phyloP scores from a whole-genome alignment of 139 green algal species.

The Picochlorum costavermella region DNA sequence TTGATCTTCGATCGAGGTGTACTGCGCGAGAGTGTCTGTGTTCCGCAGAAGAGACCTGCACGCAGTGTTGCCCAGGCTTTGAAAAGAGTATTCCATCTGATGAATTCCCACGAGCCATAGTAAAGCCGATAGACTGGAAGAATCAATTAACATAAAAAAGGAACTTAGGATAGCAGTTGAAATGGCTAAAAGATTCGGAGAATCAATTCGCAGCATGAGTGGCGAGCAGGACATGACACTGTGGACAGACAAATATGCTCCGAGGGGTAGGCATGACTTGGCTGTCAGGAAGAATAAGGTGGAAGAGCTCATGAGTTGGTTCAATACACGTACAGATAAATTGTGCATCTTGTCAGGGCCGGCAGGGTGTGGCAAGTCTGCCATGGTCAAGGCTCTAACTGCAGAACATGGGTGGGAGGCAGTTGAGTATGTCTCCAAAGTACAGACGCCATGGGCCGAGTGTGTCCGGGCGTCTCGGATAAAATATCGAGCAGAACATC shows the following conservation, averaged over 20 bases:
- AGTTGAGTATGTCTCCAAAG: constrained; percentile 55
- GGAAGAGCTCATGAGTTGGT: constrained; percentile 47
- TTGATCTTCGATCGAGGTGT: constrained; percentile 6
- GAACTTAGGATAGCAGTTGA: too few species aligned
- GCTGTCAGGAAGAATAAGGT: constrained; percentile 64
- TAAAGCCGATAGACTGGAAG: background rate
- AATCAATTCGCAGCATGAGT: too few species aligned
- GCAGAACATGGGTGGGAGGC: constrained; percentile 44
- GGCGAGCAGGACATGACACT: background rate
- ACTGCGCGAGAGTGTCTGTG: constrained; percentile 9
- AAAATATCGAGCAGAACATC: background rate
- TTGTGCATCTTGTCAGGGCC: constrained; percentile 51
- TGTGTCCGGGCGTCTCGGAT: constrained; percentile 34
- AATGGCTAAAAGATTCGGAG: too few species aligned
- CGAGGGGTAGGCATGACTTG: constrained; percentile 35
- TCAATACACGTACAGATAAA: constrained; percentile 25
- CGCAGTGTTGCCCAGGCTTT: constrained; percentile 19
- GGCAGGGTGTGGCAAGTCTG: constrained; percentile 60
- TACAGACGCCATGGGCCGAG: constrained; percentile 53
- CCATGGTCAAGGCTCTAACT: constrained; percentile 42
- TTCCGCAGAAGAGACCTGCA: constrained; percentile 28
- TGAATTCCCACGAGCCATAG: background rate
- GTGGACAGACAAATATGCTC: constrained; percentile 49
- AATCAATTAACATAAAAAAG: constrained; percentile 5
- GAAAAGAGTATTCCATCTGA: background rate